phyloP scores from a whole-genome alignment of 2,329 filamentous ascomycete species.

The Penicillium sp. region DNA sequence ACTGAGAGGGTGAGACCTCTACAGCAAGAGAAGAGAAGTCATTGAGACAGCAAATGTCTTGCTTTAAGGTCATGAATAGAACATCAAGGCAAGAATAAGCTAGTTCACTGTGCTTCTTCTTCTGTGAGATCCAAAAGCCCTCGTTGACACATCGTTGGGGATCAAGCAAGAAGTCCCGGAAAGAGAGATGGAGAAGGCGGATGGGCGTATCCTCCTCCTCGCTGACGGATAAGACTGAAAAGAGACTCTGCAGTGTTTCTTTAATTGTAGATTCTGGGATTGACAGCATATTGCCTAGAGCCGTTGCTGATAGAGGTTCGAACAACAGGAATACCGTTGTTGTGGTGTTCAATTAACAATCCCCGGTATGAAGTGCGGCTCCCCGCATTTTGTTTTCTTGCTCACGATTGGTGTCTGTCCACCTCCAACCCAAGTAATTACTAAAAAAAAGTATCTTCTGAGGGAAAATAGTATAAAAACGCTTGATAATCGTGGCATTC shows the following conservation, averaged over 20 bases:
- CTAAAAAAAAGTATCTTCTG: too few species aligned
- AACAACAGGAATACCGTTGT: too few species aligned
- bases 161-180: neutral
- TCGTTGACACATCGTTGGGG: neutral
- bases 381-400: too few species aligned
- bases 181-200: neutral
- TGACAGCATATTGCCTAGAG: neutral
- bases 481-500: neutral
- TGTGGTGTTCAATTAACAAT: too few species aligned
- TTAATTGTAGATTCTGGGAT: neutral
- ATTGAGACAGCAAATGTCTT: neutral
- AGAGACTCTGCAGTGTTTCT: neutral
- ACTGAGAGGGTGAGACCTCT: neutral
- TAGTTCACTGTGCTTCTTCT: neutral
- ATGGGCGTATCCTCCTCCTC: neutral
- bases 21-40: neutral
- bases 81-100: neutral
- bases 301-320: neutral
- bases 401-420: too few species aligned
- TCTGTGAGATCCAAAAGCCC: neutral
- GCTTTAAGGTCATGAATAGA: neutral
- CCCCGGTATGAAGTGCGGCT: too few species aligned
- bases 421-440: too few species aligned
- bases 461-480: too few species aligned
- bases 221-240: neutral